A percentile compares a stretch with the other conserved stretches of the same genome.
These are phyloP conservation scores for Globisporangium ultimum DNA, from an alignment of 352 stramenopile genomes.

Conservation along the genomic window DNA sequence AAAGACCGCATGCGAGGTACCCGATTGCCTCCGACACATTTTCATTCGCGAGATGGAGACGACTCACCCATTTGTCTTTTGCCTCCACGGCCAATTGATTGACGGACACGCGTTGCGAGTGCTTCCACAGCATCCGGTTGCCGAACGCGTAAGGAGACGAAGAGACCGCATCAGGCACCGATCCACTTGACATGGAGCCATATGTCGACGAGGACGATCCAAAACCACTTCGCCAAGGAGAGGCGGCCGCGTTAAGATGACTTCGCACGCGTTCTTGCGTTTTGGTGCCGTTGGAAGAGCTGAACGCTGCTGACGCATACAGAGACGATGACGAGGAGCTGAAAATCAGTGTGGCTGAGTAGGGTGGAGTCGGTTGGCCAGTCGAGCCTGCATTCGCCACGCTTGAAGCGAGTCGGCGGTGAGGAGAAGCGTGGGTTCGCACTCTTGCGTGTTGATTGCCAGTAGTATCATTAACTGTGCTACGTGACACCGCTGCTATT, in stretches of 20 bases:
- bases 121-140: slow-evolving; percentile 36
- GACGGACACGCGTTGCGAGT: slow-evolving; percentile 14
- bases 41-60: slow-evolving; percentile 33
- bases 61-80: slow-evolving; percentile 40
- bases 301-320: slow-evolving; percentile 5
- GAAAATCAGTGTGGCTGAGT: slow-evolving; percentile 12
- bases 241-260: background rate
- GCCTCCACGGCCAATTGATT: slow-evolving; percentile 21
- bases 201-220: slow-evolving; percentile 10
- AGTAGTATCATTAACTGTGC: too few species aligned
- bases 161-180: too few species aligned
- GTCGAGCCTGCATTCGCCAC: too few species aligned
- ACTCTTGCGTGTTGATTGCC: too few species aligned
- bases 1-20: slow-evolving; percentile 66
- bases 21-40: slow-evolving; percentile 45
- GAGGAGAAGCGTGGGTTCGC: background rate
- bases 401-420: background rate
- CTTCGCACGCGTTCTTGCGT: slow-evolving; percentile 10
- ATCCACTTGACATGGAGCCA: background rate
- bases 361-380: background rate
- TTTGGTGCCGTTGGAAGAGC: background rate
- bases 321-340: slow-evolving; percentile 1
- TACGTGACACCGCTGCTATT: too few species aligned
- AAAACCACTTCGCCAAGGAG: slow-evolving; percentile 2
- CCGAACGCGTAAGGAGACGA: slow-evolving; percentile 14